Evolutionary conservation across 805 yeast species (phyloP).

Genomic region (Myxozyma neotropica): DNA sequence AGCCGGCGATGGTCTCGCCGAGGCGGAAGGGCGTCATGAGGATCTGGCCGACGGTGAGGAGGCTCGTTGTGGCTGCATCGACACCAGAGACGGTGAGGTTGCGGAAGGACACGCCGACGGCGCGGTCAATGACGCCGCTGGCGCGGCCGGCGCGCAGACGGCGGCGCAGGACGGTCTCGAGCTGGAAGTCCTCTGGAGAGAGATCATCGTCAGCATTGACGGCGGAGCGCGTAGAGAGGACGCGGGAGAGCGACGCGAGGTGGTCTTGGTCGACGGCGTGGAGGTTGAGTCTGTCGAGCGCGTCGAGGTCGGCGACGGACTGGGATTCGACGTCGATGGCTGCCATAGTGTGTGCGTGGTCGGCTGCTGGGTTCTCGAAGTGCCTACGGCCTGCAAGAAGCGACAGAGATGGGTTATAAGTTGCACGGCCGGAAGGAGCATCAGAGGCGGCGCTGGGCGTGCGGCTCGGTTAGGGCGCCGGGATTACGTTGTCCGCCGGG

Average conservation of each 20-base stretch:
- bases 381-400: too few species aligned
- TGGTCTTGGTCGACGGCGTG: slow-evolving; percentile 19
- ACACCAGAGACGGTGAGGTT: slow-evolving; percentile 50
- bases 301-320: slow-evolving; percentile 10
- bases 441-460: too few species aligned
- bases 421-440: too few species aligned
- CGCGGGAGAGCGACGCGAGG: slow-evolving; percentile 37
- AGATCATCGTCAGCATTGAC: slow-evolving; percentile 35
- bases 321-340: slow-evolving; percentile 21
- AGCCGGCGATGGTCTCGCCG: slow-evolving; percentile 31
- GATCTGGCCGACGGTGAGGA: slow-evolving; percentile 51
- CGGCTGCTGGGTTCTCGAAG: too few species aligned
- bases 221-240: slow-evolving; percentile 37
- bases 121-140: slow-evolving; percentile 44
- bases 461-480: too few species aligned
- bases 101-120: slow-evolving; percentile 45
- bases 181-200: slow-evolving; percentile 42
- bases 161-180: slow-evolving; percentile 38
- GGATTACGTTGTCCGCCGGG: too few species aligned
- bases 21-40: slow-evolving; percentile 38
- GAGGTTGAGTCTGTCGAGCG: not conserved
- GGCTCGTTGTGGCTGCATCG: slow-evolving; percentile 51
- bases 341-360: not conserved
- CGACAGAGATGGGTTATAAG: too few species aligned
- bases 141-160: slow-evolving; percentile 33